phyloP scores from a whole-genome alignment of 352 stramenopile genomes.

The Pythium vanterpoolii region DNA sequence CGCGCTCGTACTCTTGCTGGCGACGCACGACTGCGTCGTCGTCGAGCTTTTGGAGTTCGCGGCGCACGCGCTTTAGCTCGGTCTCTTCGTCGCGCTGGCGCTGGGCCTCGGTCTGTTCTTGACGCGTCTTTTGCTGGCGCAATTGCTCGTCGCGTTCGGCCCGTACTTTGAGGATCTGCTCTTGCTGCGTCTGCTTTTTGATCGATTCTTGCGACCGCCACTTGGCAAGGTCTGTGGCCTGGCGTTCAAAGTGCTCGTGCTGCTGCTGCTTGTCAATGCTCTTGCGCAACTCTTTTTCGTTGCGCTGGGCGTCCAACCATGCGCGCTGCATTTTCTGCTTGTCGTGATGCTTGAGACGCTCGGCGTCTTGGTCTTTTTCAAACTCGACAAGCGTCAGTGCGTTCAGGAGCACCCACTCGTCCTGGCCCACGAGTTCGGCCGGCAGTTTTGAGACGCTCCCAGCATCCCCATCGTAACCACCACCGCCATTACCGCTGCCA shows the following conservation, averaged over 20 bases:
- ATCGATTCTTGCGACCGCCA: slow-evolving; percentile 46
- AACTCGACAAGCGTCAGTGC: slow-evolving; percentile 70
- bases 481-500: neutral
- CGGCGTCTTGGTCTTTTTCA: slow-evolving; percentile 52
- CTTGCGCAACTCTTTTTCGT: slow-evolving; percentile 38
- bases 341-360: slow-evolving; percentile 32
- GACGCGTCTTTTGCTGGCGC: slow-evolving; percentile 38
- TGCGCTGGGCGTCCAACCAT: slow-evolving; percentile 57
- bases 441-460: neutral
- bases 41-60: slow-evolving; percentile 48
- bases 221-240: slow-evolving; percentile 43
- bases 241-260: slow-evolving; percentile 34
- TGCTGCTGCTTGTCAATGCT: slow-evolving; percentile 33
- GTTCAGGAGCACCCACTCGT: slow-evolving; percentile 77
- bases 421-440: slow-evolving; percentile 38
- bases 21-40: slow-evolving; percentile 35
- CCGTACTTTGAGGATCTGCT: slow-evolving; percentile 48
- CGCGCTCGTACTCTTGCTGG: slow-evolving; percentile 44
- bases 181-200: slow-evolving; percentile 51
- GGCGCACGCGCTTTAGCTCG: slow-evolving; percentile 52
- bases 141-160: slow-evolving; percentile 62
- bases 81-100: slow-evolving; percentile 42
- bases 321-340: slow-evolving; percentile 61
- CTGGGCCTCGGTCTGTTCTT: slow-evolving; percentile 31
- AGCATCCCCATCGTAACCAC: neutral